Base-by-base conservation (phyloP, 345 rosid genomes). In the Laguncularia racemosa region DNA sequence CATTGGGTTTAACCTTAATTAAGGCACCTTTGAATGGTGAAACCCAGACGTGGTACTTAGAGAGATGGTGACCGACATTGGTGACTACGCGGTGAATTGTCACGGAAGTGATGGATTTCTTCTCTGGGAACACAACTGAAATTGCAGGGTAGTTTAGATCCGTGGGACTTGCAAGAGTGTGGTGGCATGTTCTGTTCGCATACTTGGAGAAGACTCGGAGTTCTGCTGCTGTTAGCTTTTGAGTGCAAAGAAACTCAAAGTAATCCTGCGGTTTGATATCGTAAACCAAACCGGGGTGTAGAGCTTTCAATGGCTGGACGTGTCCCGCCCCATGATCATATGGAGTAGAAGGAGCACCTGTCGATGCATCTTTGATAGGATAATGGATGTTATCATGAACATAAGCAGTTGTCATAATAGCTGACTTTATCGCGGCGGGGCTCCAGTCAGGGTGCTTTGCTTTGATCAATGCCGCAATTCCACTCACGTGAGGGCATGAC, bases 401-500 rank as follows among this genome's bases (percentile, higher is more conserved):
- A 69, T 88, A 88, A 45, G 95, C 93, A 1, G 98, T 91, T 16
- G 98, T 91, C 96, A 91, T 84, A 28, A 91, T 81, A 26, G 98
- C 96, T 50, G 98, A 91, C 74, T 88, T 88, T 14, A 91, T 73
- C 15, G 92, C 93, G 0, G 98, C 88, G 0, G 96, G 91, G 40
- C 95, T 84, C 98, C 98, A 91, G 26, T 84, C 91, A 3, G 98
- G 96, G 60, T 88, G 96, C 60, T 85, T 80, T 20, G 93, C 88
- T 65, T 82, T 91, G 54, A 91, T 77, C 70, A 91, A 71, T 6
- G 98, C 98, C 1, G 95, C 98, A 2, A 88, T 68, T 18, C 98
- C 98, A 43, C 98, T 88, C 52, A 91, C 96, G 63, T 91, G 98
- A 19, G 98, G 96, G 61, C 98, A 91, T 1, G 98, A 86, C 96